Evolutionary conservation across 2,329 filamentous ascomycete genomes (phyloP).

Genomic region (Cadophora malorum): DNA sequence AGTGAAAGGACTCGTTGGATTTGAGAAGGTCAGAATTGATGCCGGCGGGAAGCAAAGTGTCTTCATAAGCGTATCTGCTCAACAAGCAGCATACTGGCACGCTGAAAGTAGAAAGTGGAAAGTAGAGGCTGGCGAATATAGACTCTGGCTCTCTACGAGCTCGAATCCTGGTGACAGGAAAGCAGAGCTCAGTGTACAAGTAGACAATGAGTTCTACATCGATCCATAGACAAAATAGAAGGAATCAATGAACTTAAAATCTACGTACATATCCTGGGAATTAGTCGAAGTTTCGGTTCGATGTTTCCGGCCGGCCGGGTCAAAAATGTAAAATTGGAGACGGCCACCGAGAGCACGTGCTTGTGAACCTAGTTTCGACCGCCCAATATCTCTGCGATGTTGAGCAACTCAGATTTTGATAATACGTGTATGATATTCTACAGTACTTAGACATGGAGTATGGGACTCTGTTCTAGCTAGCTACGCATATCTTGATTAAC

Average conservation of each 20-base stretch:
- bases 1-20: neutral
- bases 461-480: no score
- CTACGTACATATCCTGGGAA: no score
- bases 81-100: slow-evolving; percentile 1
- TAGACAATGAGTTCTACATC: neutral
- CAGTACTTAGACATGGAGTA: no score
- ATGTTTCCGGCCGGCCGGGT: no score
- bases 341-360: neutral
- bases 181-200: neutral
- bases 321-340: no score
- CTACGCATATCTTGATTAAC: neutral
- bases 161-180: slow-evolving; percentile 3
- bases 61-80: neutral
- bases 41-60: neutral
- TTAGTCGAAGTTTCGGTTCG: no score
- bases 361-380: no score
- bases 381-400: no score
- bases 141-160: slow-evolving; percentile 7
- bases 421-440: neutral
- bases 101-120: slow-evolving; percentile 8
- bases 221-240: neutral
- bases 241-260: no score
- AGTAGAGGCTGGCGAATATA: slow-evolving; percentile 5
- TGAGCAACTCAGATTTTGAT: neutral
- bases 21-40: neutral